These are phyloP conservation scores for Ogataea siamensis DNA, from an alignment of 805 yeast species.

Conservation along the genomic window DNA sequence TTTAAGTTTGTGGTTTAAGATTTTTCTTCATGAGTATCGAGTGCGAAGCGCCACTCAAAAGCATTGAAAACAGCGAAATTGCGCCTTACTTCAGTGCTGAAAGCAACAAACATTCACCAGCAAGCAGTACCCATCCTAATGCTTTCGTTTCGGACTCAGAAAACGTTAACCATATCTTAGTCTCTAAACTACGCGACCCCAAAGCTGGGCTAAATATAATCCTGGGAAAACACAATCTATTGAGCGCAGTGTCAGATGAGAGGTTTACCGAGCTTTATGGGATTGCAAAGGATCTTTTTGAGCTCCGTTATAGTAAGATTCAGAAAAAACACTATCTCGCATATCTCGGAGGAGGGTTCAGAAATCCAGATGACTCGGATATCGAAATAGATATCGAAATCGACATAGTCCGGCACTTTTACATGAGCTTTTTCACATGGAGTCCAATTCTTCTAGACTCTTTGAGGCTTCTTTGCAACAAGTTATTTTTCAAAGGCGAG, in stretches of 20 bases:
- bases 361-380: conserved; percentile 17
- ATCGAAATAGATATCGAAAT: conserved; percentile 41
- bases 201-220: conserved; percentile 5
- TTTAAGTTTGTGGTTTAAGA: too few species aligned
- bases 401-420: conserved; percentile 39
- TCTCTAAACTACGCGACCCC: conserved; percentile 4
- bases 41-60: too few species aligned
- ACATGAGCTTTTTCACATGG: conserved; percentile 46
- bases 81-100: too few species aligned
- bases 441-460: conserved; percentile 53
- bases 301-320: conserved; percentile 30
- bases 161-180: neutral
- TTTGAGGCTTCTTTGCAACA: conserved; percentile 59
- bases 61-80: too few species aligned
- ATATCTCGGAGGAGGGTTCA: conserved; percentile 29
- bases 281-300: conserved; percentile 35
- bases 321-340: conserved; percentile 25
- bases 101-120: too few species aligned
- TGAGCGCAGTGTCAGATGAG: conserved; percentile 6
- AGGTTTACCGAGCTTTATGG: conserved; percentile 11
- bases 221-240: conserved; percentile 4
- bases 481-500: conserved; percentile 76
- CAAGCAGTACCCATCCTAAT: too few species aligned
- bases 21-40: neutral
- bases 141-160: neutral